Percentiles rank a stretch among this genome's conserved stretches.
phyloP scores from a whole-genome alignment of 768 basidiomycete genomes.

The Tulasnella sp. region DNA sequence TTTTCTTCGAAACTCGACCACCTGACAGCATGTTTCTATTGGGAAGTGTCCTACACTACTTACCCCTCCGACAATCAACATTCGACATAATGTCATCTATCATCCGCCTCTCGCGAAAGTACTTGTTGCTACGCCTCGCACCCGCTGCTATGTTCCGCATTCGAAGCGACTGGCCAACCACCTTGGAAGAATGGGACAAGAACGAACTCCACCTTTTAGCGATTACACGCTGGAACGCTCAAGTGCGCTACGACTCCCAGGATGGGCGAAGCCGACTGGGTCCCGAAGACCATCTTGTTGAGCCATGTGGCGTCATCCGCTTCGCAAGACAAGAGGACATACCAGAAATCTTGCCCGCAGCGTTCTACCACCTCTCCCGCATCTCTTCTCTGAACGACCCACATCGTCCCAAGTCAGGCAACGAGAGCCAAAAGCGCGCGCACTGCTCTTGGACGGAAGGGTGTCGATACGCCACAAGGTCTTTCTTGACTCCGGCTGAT shows the following conservation, averaged over 20 bases:
- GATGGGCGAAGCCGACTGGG: not conserved
- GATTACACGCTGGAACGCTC: not conserved
- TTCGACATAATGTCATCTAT: not conserved
- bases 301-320: not conserved
- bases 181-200: not conserved
- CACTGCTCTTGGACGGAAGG: not conserved
- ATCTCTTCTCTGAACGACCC: not conserved
- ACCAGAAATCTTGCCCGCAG: not conserved
- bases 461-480: not conserved
- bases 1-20: not conserved
- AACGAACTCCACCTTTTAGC: not conserved
- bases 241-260: not conserved
- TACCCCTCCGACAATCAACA: not conserved
- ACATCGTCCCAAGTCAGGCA: not conserved
- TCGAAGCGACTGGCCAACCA: not conserved
- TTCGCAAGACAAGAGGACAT: not conserved
- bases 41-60: not conserved
- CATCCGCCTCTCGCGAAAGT: not conserved
- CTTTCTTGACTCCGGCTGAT: not conserved
- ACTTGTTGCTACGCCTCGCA: not conserved
- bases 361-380: constrained; percentile 1
- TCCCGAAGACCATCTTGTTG: not conserved
- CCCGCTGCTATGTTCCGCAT: not conserved
- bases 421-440: not conserved
- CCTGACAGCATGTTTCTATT: not conserved